Evolutionary conservation across 106 monocot genomes (phyloP).

Genomic region (Vanilla planifolia): DNA sequence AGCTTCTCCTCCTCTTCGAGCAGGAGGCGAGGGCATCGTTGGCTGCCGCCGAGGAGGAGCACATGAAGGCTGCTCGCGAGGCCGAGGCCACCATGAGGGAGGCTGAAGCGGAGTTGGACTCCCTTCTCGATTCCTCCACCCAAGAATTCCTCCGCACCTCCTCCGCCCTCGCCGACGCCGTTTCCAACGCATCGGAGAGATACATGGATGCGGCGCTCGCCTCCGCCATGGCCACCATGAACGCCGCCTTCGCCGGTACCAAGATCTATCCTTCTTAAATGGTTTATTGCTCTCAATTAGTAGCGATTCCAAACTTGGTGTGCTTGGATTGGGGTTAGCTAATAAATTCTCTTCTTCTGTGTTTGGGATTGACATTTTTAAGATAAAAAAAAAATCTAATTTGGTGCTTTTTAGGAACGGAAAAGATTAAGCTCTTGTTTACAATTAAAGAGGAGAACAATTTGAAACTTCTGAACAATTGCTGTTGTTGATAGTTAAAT

Average conservation of each 20-base stretch:
- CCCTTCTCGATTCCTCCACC: slow-evolving; percentile 32
- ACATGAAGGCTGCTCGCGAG: neutral
- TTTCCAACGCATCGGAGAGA: slow-evolving; percentile 18
- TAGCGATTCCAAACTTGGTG: no score
- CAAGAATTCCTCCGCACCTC: slow-evolving; percentile 5
- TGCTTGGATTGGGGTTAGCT: no score
- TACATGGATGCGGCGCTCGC: slow-evolving; percentile 24
- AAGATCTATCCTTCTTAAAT: slow-evolving; percentile 17
- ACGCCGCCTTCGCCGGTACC: slow-evolving; percentile 11
- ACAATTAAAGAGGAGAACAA: no score
- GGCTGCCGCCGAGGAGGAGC: slow-evolving; percentile 17
- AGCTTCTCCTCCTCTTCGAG: slow-evolving; percentile 32
- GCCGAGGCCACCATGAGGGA: slow-evolving; percentile 23
- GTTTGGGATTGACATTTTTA: no score
- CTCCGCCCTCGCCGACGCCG: slow-evolving; percentile 4
- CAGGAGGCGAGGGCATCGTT: slow-evolving; percentile 27
- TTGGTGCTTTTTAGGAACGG: no score
- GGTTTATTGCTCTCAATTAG: no score
- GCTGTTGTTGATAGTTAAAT: no score
- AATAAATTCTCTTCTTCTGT: no score
- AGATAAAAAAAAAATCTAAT: no score
- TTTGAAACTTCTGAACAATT: no score
- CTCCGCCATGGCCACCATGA: slow-evolving; percentile 25
- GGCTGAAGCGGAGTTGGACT: slow-evolving; percentile 25
- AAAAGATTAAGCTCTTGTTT: no score